phyloP scores from a whole-genome alignment of 164 flowering plant genomes.

The Magnolia kwangsiensis region DNA sequence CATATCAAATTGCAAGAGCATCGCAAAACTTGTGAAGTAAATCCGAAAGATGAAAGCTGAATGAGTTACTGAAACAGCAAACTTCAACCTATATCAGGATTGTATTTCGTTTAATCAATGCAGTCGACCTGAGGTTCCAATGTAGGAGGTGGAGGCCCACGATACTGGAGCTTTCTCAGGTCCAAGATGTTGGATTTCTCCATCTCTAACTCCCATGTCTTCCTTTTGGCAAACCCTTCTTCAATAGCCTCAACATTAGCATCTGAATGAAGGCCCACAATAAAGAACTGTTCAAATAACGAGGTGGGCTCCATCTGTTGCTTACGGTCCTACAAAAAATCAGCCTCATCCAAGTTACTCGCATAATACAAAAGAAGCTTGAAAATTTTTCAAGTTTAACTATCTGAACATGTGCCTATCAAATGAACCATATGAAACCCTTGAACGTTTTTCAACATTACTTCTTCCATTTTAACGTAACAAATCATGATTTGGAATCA shows the following conservation, averaged over 20 bases:
- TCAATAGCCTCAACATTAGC: constrained; percentile 73
- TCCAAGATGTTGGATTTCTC: constrained; percentile 40
- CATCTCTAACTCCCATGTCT: constrained; percentile 70
- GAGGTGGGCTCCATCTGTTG: constrained; percentile 68
- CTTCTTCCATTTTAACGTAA: neutral
- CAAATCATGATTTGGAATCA: neutral
- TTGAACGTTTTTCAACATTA: neutral
- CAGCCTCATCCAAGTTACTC: constrained; percentile 13
- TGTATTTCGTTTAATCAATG: neutral
- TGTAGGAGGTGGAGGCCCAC: constrained; percentile 49
- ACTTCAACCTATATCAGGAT: constrained; percentile 3
- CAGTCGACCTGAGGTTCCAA: constrained; percentile 79
- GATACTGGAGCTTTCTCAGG: constrained; percentile 30
- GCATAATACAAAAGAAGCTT: neutral
- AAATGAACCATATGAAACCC: neutral
- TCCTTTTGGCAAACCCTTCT: constrained; percentile 69
- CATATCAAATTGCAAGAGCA: neutral
- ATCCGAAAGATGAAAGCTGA: neutral
- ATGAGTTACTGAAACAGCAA: neutral
- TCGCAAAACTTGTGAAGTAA: neutral
- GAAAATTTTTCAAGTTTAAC: neutral
- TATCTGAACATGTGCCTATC: neutral
- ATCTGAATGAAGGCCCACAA: constrained; percentile 83
- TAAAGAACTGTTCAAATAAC: constrained; percentile 82
- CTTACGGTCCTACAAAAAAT: constrained; percentile 43